Evolutionary conservation across 306 rosid species (phyloP), one percentile per base, ranked within the genome.

Genomic region (Rosa persica): DNA sequence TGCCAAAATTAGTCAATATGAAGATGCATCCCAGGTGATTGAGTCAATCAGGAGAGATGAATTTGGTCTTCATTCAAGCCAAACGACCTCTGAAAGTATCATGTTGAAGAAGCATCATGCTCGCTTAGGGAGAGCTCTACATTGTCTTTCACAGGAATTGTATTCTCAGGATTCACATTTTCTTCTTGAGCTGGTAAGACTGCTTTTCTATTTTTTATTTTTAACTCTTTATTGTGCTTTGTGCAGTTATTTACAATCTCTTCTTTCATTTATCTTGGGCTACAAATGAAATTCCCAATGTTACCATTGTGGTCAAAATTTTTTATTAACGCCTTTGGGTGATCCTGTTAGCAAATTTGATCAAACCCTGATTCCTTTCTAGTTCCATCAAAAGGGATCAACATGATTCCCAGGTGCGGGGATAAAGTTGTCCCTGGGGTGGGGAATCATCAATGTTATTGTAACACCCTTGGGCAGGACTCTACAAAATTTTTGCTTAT

Each of bases 131-230:
- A 91, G 98, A 88, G 98, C 98, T 72, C 88, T 95, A 68, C 95
- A 92, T 76, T 95, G 98, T 80, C 98, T 95, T 88, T 95, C 98
- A 22, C 97, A 95, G 70, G 98, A 95, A 82, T 87, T 95, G 69
- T 95, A 95, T 88, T 95, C 98, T 67, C 98, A 95, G 80, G 98
- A 95, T 89, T 95, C 97, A 13, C 98, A 95, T 80, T 95, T 95
- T 81, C 90, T 95, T 81, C 98, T 95, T 81, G 98, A 95, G 81
- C 87, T 95, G 98, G 98, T 95, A 68, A 90, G 88, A 61, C 22
- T 57, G 52, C 49, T 2, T 39, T 52, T 61, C 9, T 25, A 11
- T 51, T 78, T 40, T 75, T 78, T 34, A n/a, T 34, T 47, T 23
- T 57, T 74, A 1, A 54, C 42, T 61, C 48, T 30, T 51, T 27